phyloP scores from a whole-genome alignment of 331 rosid genomes.

The Erythrophleum ivorense region DNA sequence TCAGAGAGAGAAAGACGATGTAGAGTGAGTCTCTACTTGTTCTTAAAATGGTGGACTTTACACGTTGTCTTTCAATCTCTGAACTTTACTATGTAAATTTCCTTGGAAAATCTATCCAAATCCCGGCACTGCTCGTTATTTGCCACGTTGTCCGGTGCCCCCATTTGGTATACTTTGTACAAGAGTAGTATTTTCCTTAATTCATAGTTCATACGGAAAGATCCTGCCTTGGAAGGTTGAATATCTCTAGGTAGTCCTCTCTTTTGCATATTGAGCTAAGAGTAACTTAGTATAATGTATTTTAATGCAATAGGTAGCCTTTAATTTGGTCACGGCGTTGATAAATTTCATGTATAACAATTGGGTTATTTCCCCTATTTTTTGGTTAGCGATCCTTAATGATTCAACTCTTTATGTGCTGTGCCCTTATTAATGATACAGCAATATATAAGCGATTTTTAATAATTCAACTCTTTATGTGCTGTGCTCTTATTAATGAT shows the following conservation, averaged over 20 bases:
- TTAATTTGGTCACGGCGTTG: slow-evolving; percentile 35
- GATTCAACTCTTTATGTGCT: neutral
- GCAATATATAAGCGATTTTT: too few species aligned
- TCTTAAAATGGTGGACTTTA: too few species aligned
- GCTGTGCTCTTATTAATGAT: neutral
- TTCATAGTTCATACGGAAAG: neutral
- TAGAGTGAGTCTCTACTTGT: neutral
- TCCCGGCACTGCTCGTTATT: neutral
- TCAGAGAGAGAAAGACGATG: neutral
- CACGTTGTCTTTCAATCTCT: neutral
- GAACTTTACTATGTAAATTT: neutral
- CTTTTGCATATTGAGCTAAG: slow-evolving; percentile 8
- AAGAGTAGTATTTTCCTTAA: neutral
- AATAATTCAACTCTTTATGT: neutral
- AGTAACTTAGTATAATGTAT: slow-evolving; percentile 16
- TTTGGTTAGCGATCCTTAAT: slow-evolving; percentile 20
- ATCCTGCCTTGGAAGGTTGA: slow-evolving; percentile 26
- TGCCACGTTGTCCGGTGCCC: neutral
- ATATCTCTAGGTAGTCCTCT: slow-evolving; percentile 22
- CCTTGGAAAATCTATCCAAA: neutral
- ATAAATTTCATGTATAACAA: slow-evolving; percentile 26
- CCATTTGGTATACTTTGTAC: slow-evolving; percentile 3
- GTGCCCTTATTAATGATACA: neutral
- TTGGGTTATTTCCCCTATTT: slow-evolving; percentile 48
- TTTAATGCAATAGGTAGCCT: slow-evolving; percentile 39